These are phyloP conservation scores for Tetracladium setigerum DNA, from an alignment of 495 filamentous ascomycete species.

Conservation along the genomic window DNA sequence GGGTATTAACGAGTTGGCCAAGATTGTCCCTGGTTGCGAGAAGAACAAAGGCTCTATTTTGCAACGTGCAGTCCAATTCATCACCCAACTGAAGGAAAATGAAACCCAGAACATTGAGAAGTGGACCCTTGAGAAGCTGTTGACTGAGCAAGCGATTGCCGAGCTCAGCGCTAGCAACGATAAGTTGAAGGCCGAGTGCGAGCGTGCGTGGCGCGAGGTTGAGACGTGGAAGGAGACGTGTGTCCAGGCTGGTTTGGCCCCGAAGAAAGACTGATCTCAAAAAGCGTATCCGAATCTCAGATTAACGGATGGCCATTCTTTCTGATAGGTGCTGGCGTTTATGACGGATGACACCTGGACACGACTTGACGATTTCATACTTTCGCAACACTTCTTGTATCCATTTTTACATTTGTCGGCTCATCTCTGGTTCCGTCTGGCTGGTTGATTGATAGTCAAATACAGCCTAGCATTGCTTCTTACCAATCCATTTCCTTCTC, in stretches of 20 bases:
- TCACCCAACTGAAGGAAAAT: constrained; percentile 88
- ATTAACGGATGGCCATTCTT: constrained; percentile 14
- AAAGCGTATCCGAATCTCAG: constrained; percentile 4
- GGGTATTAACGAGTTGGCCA: constrained; percentile 95
- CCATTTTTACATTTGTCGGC: constrained; percentile 5
- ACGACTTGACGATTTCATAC: constrained; percentile 20
- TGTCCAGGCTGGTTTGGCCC: constrained; percentile 59
- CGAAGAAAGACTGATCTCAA: constrained; percentile 23
- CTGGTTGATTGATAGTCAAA: too few species aligned
- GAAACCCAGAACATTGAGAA: constrained; percentile 90
- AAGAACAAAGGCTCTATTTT: constrained; percentile 99
- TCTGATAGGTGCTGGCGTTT: constrained; percentile 10
- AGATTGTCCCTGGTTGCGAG: constrained; percentile 95
- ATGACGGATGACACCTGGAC: constrained; percentile 18
- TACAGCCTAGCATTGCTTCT: too few species aligned
- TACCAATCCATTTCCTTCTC: too few species aligned
- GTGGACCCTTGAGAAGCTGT: constrained; percentile 93
- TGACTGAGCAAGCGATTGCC: constrained; percentile 87
- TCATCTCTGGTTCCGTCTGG: not conserved
- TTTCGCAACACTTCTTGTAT: constrained; percentile 20
- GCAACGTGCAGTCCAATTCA: constrained; percentile 89
- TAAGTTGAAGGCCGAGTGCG: constrained; percentile 75
- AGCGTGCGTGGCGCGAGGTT: constrained; percentile 64
- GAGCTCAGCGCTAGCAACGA: constrained; percentile 85
- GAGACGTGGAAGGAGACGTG: constrained; percentile 82